Evolutionary conservation across 306 rosid genomes (phyloP), one percentile per base, ranked within the genome.

Genomic region (Rubus parviflorus): DNA sequence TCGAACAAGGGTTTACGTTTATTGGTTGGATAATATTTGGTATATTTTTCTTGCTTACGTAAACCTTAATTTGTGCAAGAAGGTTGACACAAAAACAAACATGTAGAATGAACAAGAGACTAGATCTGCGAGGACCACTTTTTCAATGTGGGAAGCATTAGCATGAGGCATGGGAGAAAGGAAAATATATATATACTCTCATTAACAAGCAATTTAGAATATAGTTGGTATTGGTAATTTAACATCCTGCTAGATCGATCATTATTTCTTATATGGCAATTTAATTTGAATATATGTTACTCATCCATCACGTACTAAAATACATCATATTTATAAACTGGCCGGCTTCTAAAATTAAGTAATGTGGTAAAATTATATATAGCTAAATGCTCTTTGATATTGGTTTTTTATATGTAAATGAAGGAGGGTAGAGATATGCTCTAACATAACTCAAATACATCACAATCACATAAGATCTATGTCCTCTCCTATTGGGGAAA

Each of bases 31-130:
- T 42, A 5, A 46, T 35, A 66, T 41, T 77, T 69, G 53, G 57
- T 19, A 58, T 66, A 78, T 80, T 78, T 19, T 71, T 54, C 73
- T 79, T 79, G 72, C 82, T 81, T 86, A 84, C 77, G 80, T 68
- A 70, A 80, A 78, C 84, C 25, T 57, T 57, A 20, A 35, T 8
- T 30, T 30, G 35, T 67, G 61, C 25, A 62, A 6, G 64, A 30
- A 49, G 75, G 41, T 30, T 61, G 30, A 61, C 65, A 12, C 37
- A 12, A 40, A 25, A 60, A 8, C 35, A 60, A 25, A 60, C 40
- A 60, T 25, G 66, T 60, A 13, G 41, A 60, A 23, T 20, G 65
- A 70, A 49, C 11, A n/a, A 43, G 3, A 51, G 45, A 51, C 61
- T 25, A 25, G 30, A 25, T 30, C 63, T 61, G 66, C n/a, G 62